Evolutionary conservation across 495 filamentous ascomycete genomes (phyloP).

Genomic region (Beverwykella pulmonaria): DNA sequence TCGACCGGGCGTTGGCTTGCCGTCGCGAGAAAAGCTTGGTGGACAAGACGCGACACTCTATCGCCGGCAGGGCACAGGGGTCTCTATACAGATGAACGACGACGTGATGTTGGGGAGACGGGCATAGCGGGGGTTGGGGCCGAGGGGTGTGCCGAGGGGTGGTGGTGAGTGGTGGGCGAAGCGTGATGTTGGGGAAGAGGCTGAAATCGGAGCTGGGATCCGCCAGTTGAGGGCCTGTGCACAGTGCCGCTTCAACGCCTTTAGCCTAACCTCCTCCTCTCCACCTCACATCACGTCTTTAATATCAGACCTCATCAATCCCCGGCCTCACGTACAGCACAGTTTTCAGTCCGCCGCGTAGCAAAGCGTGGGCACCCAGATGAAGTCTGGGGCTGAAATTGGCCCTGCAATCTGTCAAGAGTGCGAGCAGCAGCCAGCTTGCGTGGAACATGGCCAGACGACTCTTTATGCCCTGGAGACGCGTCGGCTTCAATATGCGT

Average conservation of each 20-base stretch:
- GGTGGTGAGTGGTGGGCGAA: constrained; percentile 1
- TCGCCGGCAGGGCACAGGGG: constrained; percentile 21
- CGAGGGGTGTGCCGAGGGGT: background rate
- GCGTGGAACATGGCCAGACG: constrained; percentile 20
- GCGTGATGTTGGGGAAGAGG: constrained; percentile 19
- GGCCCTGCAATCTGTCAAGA: constrained; percentile 24
- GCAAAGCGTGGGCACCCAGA: constrained; percentile 1
- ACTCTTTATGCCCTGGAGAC: constrained; percentile 16
- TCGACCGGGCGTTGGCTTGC: constrained; percentile 28
- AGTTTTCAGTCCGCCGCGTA: constrained; percentile 7
- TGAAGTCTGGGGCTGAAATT: constrained; percentile 23
- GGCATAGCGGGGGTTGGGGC: background rate
- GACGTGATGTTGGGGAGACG: constrained; percentile 7
- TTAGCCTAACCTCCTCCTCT: constrained; percentile 30
- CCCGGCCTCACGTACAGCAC: constrained; percentile 21
- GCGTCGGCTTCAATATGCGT: constrained; percentile 34
- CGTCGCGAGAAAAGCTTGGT: constrained; percentile 11
- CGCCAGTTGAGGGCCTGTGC: constrained; percentile 11
- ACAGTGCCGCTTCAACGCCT: constrained; percentile 28
- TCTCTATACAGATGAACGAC: constrained; percentile 6
- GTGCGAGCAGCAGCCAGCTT: constrained; percentile 16
- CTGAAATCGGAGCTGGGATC: constrained; percentile 17
- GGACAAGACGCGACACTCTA: constrained; percentile 27
- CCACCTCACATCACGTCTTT: constrained; percentile 24
- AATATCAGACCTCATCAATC: constrained; percentile 36